Base-by-base conservation (phyloP, 306 rosid genomes). In the Casuarina equisetifolia region DNA sequence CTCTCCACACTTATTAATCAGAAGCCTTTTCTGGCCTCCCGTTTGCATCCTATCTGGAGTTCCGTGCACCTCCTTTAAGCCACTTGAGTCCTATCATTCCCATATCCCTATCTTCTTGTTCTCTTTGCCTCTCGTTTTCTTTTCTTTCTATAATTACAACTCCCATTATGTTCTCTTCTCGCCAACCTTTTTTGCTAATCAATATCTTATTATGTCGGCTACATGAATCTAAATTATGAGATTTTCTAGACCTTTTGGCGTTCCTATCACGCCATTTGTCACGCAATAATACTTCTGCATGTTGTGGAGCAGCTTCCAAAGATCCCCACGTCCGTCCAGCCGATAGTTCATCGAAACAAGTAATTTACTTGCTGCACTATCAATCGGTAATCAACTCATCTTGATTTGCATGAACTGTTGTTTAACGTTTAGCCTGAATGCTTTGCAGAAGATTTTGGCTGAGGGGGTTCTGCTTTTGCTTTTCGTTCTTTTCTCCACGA, bases 241-340 rank as follows among this genome's bases (percentile, higher is more conserved):
- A 81, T 59, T 79, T 78, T 83, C 78, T 79, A 51, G 57, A 53
- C 73, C 84, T 83, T 73, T 80, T 80, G 80, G 87, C 85, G 82
- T 84, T 81, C 73, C 73, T 44, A 55, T 54, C 69, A 53, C 51
- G 86, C 86, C 89, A 82, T 81, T 83, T 89, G 87, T 84, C 89
- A 83, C 82, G 69, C 72, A 71, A 78, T 16, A 49, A 84, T 69
- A 75, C 40, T 74, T 80, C 86, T 86, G 72, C 83, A 55, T 72
- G 71, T 79, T 61, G 25, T 53, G 25, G 6, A 4, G 58, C 58
- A 53, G 4, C 25, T 53, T 2, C 58, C 9, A 1, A 53, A 7
- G 9, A 6, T 46, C 50, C 50, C 7, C 49, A 2, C 9, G 0
- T 46, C 50, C 50, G 0, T 8, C 50, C 50, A 44, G 9, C 48